Conservation (phyloP, 805 yeast species). For the Cyberlindnera euphorbiiphila region DNA sequence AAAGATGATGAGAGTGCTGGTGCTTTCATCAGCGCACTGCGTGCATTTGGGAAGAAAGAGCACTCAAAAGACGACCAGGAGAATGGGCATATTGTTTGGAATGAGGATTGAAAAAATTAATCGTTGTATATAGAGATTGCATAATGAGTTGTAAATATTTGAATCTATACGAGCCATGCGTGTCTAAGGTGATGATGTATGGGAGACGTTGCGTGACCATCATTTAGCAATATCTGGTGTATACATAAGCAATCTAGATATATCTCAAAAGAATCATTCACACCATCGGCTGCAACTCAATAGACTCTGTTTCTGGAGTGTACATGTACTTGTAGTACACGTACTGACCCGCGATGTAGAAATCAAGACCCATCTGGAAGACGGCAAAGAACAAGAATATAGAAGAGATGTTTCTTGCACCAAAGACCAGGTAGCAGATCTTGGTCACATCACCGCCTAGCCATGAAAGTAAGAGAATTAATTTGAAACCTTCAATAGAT, state of each 20-base stretch:
- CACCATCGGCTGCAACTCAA: constrained; percentile 15
- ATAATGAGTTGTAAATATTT: neutral
- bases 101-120: constrained; percentile 16
- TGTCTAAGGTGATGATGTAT: too few species aligned
- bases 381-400: constrained; percentile 68
- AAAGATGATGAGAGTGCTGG: constrained; percentile 20
- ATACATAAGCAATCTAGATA: too few species aligned
- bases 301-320: constrained; percentile 10
- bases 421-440: constrained; percentile 68
- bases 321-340: constrained; percentile 52
- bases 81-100: constrained; percentile 20
- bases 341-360: constrained; percentile 70
- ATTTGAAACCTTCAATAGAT: constrained; percentile 74
- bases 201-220: too few species aligned
- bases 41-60: constrained; percentile 32
- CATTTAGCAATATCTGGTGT: too few species aligned
- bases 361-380: constrained; percentile 73
- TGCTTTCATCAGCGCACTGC: constrained; percentile 23
- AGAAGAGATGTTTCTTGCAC: constrained; percentile 63
- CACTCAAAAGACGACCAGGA: neutral
- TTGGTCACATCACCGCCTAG: constrained; percentile 83
- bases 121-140: neutral
- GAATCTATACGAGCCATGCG: too few species aligned
- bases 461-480: constrained; percentile 77
- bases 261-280: neutral